Conservation (phyloP, 176 grass and related monocot species). For the Aegilops tauschii region DNA sequence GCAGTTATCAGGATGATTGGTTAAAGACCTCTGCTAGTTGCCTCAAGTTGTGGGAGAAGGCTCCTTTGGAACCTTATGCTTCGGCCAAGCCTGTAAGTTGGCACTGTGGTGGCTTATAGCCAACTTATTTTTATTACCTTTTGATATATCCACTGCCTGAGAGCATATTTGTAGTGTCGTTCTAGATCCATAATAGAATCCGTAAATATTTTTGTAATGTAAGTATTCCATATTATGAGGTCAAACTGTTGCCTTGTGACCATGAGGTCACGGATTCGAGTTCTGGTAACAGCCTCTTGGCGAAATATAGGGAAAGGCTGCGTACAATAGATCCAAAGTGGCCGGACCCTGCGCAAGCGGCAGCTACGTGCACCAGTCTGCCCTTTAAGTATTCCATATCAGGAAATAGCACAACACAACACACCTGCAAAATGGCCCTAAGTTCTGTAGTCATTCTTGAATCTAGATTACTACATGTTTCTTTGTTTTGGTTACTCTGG, state of each 20-base stretch:
- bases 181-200: neutral
- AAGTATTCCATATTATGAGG: neutral
- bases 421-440: neutral
- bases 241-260: too few species aligned
- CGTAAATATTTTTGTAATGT: neutral
- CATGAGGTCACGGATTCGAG: too few species aligned
- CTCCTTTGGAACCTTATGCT: slow-evolving; percentile 96
- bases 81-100: slow-evolving; percentile 77
- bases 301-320: too few species aligned
- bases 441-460: slow-evolving; percentile 10
- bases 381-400: neutral
- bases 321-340: too few species aligned
- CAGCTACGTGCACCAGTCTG: too few species aligned
- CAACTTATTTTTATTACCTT: neutral
- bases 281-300: too few species aligned
- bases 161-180: neutral
- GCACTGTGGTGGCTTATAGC: neutral
- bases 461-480: neutral
- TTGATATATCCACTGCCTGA: neutral
- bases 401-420: neutral
- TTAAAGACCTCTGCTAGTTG: slow-evolving; percentile 71
- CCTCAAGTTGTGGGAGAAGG: slow-evolving; percentile 89
- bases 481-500: slow-evolving; percentile 15
- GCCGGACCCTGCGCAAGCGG: too few species aligned
- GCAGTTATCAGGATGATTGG: slow-evolving; percentile 99